These are phyloP conservation scores for Globisporangium cederbergense DNA, from an alignment of 352 stramenopile genomes.

Conservation along the genomic window DNA sequence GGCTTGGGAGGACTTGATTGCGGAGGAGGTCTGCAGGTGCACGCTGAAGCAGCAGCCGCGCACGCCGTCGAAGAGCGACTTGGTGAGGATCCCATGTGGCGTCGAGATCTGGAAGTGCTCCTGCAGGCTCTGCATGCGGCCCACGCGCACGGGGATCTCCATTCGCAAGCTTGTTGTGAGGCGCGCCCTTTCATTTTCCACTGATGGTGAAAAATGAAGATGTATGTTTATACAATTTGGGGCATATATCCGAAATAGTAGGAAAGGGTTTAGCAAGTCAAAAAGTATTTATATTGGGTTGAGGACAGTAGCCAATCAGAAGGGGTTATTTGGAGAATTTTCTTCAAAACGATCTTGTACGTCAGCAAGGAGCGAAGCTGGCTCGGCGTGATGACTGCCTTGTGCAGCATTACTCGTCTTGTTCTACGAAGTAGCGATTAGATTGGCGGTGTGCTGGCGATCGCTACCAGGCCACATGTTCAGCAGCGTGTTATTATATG, in stretches of 20 bases:
- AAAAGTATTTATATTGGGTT: background rate
- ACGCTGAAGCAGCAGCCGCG: slow-evolving; percentile 41
- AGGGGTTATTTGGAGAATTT: slow-evolving; percentile 6
- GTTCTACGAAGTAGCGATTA: too few relatives aligned
- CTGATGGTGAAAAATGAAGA: background rate
- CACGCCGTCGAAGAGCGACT: slow-evolving; percentile 21
- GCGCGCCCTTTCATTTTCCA: background rate
- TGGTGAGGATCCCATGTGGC: slow-evolving; percentile 14
- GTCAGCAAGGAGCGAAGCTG: background rate
- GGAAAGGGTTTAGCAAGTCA: background rate
- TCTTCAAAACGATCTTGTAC: background rate
- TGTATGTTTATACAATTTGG: background rate
- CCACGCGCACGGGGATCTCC: slow-evolving; percentile 21
- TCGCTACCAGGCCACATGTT: too few relatives aligned
- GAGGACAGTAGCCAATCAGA: slow-evolving; percentile 6
- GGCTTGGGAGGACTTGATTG: slow-evolving; percentile 3
- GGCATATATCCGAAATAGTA: background rate
- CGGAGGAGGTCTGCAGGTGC: slow-evolving; percentile 22
- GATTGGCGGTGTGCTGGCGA: too few relatives aligned
- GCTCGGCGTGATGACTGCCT: too few relatives aligned
- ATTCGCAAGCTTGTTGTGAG: slow-evolving; percentile 1
- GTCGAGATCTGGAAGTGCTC: slow-evolving; percentile 21
- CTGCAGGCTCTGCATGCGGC: slow-evolving; percentile 15
- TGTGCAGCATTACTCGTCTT: too few relatives aligned
- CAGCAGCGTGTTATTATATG: background rate